A percentile compares a stretch with the other conserved stretches of the same genome.
Conservation (phyloP, 768 basidiomycete genomes). For the Sarcodon sp. region DNA sequence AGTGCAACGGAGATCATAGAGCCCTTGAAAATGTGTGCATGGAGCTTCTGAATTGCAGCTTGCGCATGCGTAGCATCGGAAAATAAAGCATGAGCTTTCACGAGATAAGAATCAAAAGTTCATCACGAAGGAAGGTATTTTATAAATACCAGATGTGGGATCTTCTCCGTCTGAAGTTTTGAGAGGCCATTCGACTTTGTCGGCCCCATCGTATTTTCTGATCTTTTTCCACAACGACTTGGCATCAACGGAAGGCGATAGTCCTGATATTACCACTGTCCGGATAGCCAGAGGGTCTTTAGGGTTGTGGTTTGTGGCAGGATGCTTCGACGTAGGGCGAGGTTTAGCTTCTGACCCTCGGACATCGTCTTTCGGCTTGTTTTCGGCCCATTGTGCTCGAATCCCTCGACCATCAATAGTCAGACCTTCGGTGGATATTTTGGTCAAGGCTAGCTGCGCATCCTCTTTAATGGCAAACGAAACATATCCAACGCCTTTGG, state of each 20-base stretch:
- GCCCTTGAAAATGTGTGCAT: conserved; percentile 91
- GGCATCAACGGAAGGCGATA: conserved; percentile 48
- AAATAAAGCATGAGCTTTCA: conserved; percentile 63
- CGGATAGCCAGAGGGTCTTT: conserved; percentile 76
- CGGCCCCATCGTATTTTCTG: conserved; percentile 66
- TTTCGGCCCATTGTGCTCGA: conserved; percentile 70
- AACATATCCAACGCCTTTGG: conserved; percentile 96
- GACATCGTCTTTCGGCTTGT: conserved; percentile 42
- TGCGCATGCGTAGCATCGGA: conserved; percentile 51
- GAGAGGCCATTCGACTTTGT: conserved; percentile 61
- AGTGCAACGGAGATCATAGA: conserved; percentile 73
- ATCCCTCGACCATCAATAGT: conserved; percentile 54
- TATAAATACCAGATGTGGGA: conserved; percentile 32
- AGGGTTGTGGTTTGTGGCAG: conserved; percentile 12
- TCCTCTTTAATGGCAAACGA: conserved; percentile 86
- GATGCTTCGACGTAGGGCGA: conserved; percentile 19
- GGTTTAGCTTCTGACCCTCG: conserved; percentile 23
- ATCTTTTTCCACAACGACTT: conserved; percentile 78
- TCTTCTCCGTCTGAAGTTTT: conserved; percentile 29
- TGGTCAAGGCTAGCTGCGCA: conserved; percentile 60
- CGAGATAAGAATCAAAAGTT: not conserved
- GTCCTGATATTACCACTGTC: conserved; percentile 68
- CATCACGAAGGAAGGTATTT: not conserved
- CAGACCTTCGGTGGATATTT: conserved; percentile 53
- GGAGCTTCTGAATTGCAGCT: conserved; percentile 66